Evolutionary conservation across 176 grass and related monocot species (phyloP).

Genomic region (Bolboschoenus planiculmis): DNA sequence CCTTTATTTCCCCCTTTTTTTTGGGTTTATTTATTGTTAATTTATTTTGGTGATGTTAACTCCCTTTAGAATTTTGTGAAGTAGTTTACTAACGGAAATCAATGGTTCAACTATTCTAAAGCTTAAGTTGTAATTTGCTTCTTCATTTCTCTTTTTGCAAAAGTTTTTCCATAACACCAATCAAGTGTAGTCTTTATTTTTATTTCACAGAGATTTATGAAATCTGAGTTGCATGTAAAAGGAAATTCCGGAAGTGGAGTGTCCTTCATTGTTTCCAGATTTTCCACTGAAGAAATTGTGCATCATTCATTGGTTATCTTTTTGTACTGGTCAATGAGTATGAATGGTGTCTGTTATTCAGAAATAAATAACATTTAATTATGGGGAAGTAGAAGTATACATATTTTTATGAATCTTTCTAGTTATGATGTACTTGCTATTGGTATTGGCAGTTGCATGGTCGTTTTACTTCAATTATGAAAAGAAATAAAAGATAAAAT

Average conservation of each 20-base stretch:
- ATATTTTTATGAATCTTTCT: constrained; percentile 4
- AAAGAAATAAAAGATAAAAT: not conserved
- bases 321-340: not conserved
- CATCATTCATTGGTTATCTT: not conserved
- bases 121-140: not conserved
- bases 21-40: not conserved
- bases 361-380: not conserved
- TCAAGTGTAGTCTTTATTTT: not conserved
- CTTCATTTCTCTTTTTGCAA: not conserved
- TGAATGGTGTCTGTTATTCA: not conserved
- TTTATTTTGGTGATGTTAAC: not conserved
- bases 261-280: not conserved
- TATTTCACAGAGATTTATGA: not conserved
- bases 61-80: constrained; percentile 3
- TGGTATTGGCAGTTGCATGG: not conserved
- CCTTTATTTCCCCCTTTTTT: too few relatives aligned
- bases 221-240: not conserved
- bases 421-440: not conserved
- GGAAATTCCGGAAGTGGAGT: not conserved
- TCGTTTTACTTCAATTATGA: not conserved
- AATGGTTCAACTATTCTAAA: not conserved
- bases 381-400: not conserved
- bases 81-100: constrained; percentile 2
- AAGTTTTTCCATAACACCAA: not conserved
- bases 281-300: not conserved